Evolutionary conservation across 2,329 filamentous ascomycete genomes (phyloP), one percentile per base, ranked within the genome.

Genomic region (Acrodontium crateriforme): DNA sequence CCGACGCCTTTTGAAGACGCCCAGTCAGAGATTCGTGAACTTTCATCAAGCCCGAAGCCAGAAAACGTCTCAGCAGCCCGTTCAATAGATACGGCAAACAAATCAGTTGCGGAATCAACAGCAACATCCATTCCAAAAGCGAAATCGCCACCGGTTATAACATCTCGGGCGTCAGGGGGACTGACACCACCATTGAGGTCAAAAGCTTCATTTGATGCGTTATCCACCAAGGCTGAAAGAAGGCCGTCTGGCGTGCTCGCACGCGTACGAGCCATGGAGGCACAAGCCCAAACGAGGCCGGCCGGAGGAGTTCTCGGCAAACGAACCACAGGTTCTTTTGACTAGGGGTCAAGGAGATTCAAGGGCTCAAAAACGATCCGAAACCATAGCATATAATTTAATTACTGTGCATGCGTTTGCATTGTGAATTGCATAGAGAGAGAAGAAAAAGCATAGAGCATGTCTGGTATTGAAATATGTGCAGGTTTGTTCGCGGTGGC

Each of bases 261-360:
- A 11, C 25, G 41, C 22, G 34, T 44, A 5, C 24, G 32, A 20
- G 37, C 39, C 9, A 40, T 44, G 41, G 37, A 41, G 19, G 34
- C 31, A 6, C 24, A 31, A 13, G 30, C 30, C 10, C 24, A 22
- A 11, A 26, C 25, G 9, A 11, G 18, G 13, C 17, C 18, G 5
- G 19, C 19, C 4, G 24, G 16, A 24, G 13, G 18, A 8, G 30
- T n/a, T n/a, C n/a, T n/a, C n/a, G n/a, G n/a, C n/a, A n/a, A n/a
- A n/a, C n/a, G n/a, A n/a, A n/a, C n/a, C n/a, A n/a, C n/a, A n/a
- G n/a, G n/a, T n/a, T n/a, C n/a, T n/a, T n/a, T n/a, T n/a, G n/a
- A n/a, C n/a, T n/a, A n/a, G n/a, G n/a, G n/a, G n/a, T n/a, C n/a
- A n/a, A n/a, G n/a, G n/a, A n/a, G n/a, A n/a, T n/a, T n/a, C n/a